Percentiles rank a stretch among this genome's conserved stretches.
phyloP scores from a whole-genome alignment of 2,329 filamentous ascomycete genomes.

The Fusarium acutatum region DNA sequence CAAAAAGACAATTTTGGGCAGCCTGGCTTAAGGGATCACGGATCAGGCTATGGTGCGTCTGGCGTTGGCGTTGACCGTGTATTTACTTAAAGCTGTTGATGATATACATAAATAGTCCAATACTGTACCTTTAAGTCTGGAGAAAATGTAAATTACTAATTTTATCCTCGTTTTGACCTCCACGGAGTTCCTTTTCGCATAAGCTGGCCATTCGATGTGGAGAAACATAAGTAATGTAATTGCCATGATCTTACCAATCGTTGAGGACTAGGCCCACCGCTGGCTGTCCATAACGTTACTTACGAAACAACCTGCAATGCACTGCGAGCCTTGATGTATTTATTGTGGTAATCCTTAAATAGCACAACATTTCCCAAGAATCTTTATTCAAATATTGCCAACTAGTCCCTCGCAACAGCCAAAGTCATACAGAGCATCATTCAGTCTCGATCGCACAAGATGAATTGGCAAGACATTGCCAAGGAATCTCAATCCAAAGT shows the following conservation, averaged over 20 bases:
- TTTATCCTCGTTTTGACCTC: neutral
- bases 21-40: neutral
- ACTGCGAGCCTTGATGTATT: rapidly evolving
- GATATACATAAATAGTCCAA: too few species aligned
- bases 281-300: neutral
- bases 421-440: neutral
- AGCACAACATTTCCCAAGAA: rapidly evolving
- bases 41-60: rapidly evolving
- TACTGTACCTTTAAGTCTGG: neutral
- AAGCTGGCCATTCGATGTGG: neutral
- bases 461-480: neutral
- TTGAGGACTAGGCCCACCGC: neutral
- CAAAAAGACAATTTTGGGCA: neutral
- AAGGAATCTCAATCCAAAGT: neutral
- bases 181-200: neutral
- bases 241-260: neutral
- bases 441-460: rapidly evolving
- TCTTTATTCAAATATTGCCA: rapidly evolving
- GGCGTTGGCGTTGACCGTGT: neutral
- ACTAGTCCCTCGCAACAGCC: rapidly evolving
- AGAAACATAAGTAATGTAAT: neutral
- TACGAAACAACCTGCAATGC: neutral
- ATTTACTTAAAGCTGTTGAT: rapidly evolving
- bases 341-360: neutral
- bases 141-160: neutral